A percentile compares a stretch with the other conserved stretches of the same genome.
phyloP scores from a whole-genome alignment of 1,139 yeast genomes.

The Zhuliangozyma parablackwelliae region DNA sequence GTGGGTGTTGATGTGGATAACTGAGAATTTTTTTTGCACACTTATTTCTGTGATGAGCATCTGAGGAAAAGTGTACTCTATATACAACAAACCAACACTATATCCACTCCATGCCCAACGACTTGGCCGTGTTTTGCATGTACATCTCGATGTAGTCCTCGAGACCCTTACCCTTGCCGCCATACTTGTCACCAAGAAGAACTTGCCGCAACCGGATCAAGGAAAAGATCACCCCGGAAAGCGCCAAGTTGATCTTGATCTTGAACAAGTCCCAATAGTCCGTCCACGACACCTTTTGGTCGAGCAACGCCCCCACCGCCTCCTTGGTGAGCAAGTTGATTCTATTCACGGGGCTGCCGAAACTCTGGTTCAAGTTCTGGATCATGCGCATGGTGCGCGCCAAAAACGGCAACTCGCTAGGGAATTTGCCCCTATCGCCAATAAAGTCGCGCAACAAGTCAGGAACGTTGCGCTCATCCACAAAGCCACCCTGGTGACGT shows the following conservation, averaged over 20 bases:
- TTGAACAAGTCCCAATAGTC: conserved; percentile 23
- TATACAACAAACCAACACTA: conserved; percentile 1
- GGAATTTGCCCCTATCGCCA: conserved; percentile 61
- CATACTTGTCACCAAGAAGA: conserved; percentile 26
- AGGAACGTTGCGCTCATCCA: conserved; percentile 14
- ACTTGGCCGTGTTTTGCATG: conserved; percentile 38
- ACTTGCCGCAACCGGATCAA: conserved; percentile 38
- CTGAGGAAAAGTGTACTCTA: not conserved
- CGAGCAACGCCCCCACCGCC: conserved; percentile 33
- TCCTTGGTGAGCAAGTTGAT: conserved; percentile 57
- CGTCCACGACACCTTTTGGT: conserved; percentile 13
- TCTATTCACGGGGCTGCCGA: conserved; percentile 73
- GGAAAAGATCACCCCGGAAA: conserved; percentile 43
- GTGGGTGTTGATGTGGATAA: not conserved
- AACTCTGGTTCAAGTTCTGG: conserved; percentile 60
- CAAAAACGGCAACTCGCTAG: conserved; percentile 60
- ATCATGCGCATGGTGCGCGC: conserved; percentile 72
- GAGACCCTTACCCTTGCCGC: conserved; percentile 34
- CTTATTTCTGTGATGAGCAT: not conserved
- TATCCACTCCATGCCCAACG: conserved; percentile 35
- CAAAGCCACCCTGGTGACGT: conserved; percentile 2
- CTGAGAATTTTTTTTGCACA: not conserved
- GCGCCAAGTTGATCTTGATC: conserved; percentile 32
- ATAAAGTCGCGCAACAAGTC: conserved; percentile 40
- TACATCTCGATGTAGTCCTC: conserved; percentile 47